phyloP scores from a whole-genome alignment of 176 grass and related monocot species.

The Musa acuminata region DNA sequence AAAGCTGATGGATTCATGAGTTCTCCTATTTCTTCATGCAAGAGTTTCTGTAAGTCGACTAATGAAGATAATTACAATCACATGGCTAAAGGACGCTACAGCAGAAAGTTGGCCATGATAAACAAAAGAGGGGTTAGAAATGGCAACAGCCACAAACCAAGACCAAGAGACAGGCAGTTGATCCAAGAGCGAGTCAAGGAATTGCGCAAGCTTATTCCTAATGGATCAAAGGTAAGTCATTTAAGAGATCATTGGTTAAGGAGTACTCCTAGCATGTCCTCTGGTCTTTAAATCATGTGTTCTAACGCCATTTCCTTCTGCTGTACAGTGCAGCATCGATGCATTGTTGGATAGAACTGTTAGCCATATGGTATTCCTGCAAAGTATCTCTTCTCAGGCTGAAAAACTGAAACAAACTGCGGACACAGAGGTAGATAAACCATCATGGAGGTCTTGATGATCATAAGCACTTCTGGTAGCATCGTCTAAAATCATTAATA shows the following conservation, averaged over 20 bases:
- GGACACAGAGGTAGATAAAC: constrained; percentile 8
- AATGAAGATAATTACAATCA: constrained; percentile 22
- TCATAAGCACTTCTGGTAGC: background rate
- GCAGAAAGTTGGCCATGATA: constrained; percentile 23
- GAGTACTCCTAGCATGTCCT: too few species aligned
- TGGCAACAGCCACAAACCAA: constrained; percentile 30
- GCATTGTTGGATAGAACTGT: constrained; percentile 58
- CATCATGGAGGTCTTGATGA: background rate
- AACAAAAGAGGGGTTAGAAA: constrained; percentile 33
- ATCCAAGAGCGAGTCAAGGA: constrained; percentile 77
- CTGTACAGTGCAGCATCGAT: constrained; percentile 79
- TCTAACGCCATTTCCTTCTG: constrained; percentile 23
- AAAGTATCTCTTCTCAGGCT: constrained; percentile 44
- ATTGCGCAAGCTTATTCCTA: constrained; percentile 61
- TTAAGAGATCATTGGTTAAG: background rate
- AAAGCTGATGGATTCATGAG: constrained; percentile 24
- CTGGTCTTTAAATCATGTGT: background rate
- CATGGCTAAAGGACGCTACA: constrained; percentile 1
- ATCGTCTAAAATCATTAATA: background rate
- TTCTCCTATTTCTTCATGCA: constrained; percentile 15
- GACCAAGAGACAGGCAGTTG: constrained; percentile 72
- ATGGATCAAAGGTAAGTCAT: constrained; percentile 48
- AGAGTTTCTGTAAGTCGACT: constrained; percentile 13
- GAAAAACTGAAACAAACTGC: constrained; percentile 37
- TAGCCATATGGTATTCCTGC: constrained; percentile 58